Evolutionary conservation across 768 basidiomycete species (phyloP), one percentile per base, ranked within the genome.

Genomic region (Neoboletus subvelutipes): DNA sequence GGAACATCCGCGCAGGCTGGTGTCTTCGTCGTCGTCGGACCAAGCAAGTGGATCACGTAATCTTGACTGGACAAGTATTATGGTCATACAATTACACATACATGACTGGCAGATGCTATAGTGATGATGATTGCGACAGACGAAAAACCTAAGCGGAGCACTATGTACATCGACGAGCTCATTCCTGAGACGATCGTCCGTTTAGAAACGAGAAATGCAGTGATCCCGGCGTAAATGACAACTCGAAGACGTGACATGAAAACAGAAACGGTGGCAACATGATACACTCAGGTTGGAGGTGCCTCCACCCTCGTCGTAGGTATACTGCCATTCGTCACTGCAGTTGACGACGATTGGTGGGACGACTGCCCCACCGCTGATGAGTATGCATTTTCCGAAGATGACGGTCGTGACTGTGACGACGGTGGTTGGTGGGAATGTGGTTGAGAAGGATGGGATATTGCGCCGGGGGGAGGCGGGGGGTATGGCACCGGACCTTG

Each of bases 321-420:
- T 72, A 73, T 72, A 45, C 66, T 72, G 33, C 64, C 63, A 50
- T 83, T 84, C 29, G 67, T 71, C 74, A 80, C 55, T 64, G 64
- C 56, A 31, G 56, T 54, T 36, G 67, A 73, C 61, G 67, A 64
- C 58, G 61, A 60, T 46, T 52, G 71, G 48, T 69, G 70, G 55
- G 65, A 61, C 29, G 64, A 58, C 59, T 74, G 70, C 31, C 75
- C 75, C 28, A 71, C 68, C 18, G 73, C 72, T 31, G 83, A 74
- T 6, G 82, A 71, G 66, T 78, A 83, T 39, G 75, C 62, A 67
- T 84, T 84, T 72, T 86, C 84, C 2, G 87, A 84, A 4, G 87
- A 85, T 36, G 79, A 77, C 18, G 85, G 84, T 45, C 85, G 82
- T 18, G 85, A 83, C 50, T 73, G 74, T 45, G 64, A 71, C 49